Evolutionary conservation across 2,329 filamentous ascomycete species (phyloP).

Genomic region (Daldinia eschscholtzii): DNA sequence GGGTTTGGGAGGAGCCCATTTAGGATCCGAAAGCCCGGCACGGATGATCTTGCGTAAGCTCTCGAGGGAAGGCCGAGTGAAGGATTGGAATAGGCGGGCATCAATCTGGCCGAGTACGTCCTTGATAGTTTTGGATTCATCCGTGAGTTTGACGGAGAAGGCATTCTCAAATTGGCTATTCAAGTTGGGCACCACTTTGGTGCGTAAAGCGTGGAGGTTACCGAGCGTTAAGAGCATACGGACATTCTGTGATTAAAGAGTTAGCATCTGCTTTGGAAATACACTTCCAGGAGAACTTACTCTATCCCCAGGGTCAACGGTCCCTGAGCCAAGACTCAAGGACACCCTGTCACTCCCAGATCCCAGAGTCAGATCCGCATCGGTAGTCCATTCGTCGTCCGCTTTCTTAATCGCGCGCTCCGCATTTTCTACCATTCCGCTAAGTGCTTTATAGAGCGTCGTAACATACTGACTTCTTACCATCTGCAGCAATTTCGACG

Average conservation of each 20-base stretch:
- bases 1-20: slow-evolving; percentile 79
- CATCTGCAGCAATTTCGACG: slow-evolving; percentile 88
- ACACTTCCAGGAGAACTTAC: slow-evolving; percentile 56
- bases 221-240: slow-evolving; percentile 94
- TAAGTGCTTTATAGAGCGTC: slow-evolving; percentile 92
- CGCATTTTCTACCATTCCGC: slow-evolving; percentile 97
- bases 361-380: slow-evolving; percentile 58
- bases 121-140: slow-evolving; percentile 91
- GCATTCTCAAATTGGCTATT: slow-evolving; percentile 92
- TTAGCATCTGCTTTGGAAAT: slow-evolving; percentile 43
- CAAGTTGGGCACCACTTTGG: slow-evolving; percentile 86
- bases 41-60: slow-evolving; percentile 77
- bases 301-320: slow-evolving; percentile 68
- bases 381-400: slow-evolving; percentile 71
- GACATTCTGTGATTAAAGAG: slow-evolving; percentile 72
- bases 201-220: slow-evolving; percentile 87
- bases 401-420: slow-evolving; percentile 77
- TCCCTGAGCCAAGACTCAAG: slow-evolving; percentile 59
- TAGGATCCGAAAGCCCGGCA: slow-evolving; percentile 75
- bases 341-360: slow-evolving; percentile 52
- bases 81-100: slow-evolving; percentile 89
- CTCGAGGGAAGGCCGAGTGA: slow-evolving; percentile 82
- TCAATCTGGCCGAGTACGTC: slow-evolving; percentile 94
- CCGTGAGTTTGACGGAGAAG: slow-evolving; percentile 93
- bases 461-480: slow-evolving; percentile 93